These are phyloP conservation scores for Aspergillus fumigatus DNA, from an alignment of 2,329 filamentous ascomycete species.

Conservation along the genomic window DNA sequence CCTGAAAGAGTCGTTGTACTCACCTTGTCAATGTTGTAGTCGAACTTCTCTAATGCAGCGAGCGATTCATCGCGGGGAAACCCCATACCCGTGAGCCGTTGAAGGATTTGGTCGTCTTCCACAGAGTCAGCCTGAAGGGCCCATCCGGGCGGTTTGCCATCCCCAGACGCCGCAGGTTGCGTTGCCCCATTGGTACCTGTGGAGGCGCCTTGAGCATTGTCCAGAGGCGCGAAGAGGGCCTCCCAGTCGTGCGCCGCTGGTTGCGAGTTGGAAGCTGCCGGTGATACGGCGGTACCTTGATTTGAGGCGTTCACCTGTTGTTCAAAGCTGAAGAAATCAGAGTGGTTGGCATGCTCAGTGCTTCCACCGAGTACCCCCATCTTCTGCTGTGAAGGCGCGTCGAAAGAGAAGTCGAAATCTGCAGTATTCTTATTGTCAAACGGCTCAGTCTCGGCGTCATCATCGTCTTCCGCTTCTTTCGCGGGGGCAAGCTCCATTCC, in stretches of 20 bases:
- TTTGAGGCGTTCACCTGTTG: conserved; percentile 23
- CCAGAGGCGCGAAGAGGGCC: conserved; percentile 80
- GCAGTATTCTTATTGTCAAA: conserved; percentile 28
- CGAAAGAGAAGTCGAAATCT: conserved; percentile 46
- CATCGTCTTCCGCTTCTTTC: conserved; percentile 43
- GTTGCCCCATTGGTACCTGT: conserved; percentile 16
- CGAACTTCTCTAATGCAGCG: conserved; percentile 81
- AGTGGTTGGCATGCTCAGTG: conserved; percentile 19
- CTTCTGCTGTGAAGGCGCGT: conserved; percentile 34
- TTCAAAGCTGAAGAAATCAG: conserved; percentile 40
- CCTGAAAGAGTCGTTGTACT: conserved; percentile 29
- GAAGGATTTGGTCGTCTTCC: conserved; percentile 87
- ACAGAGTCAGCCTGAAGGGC: conserved; percentile 69
- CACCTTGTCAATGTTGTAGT: conserved; percentile 95
- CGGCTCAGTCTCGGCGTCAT: conserved; percentile 58
- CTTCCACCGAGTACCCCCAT: conserved; percentile 18
- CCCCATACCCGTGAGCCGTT: conserved; percentile 85
- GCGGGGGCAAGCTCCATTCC: conserved; percentile 42
- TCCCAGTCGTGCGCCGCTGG: conserved; percentile 76
- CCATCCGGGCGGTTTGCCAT: conserved; percentile 50
- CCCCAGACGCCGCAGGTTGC: conserved; percentile 4
- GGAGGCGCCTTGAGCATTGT: conserved; percentile 39
- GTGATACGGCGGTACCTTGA: conserved; percentile 39
- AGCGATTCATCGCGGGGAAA: conserved; percentile 71
- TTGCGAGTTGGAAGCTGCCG: conserved; percentile 37